Conservation (phyloP, 2,329 filamentous ascomycete genomes). For the Didymella exigua region DNA sequence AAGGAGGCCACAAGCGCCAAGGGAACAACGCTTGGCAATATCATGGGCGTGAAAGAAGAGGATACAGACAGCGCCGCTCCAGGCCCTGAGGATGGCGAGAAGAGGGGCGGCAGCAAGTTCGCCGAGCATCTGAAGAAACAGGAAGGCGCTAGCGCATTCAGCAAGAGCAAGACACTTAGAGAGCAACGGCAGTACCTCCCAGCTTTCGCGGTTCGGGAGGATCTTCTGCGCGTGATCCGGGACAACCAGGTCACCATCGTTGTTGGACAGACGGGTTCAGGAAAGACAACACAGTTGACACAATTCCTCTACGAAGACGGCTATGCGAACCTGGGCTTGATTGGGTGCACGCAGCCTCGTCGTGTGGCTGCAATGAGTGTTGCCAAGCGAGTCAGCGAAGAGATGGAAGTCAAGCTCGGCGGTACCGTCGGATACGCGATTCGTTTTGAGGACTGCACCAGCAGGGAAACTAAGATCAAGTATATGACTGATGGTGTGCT, state of each 20-base stretch:
- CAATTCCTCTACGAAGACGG: conserved; percentile 97
- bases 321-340: conserved; percentile 84
- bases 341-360: conserved; percentile 94
- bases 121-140: conserved; percentile 87
- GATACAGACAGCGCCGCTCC: conserved; percentile 85
- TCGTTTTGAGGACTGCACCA: conserved; percentile 97
- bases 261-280: conserved; percentile 94
- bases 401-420: conserved; percentile 94
- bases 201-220: conserved; percentile 94
- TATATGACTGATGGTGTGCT: conserved; percentile 99
- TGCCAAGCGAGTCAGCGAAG: conserved; percentile 95
- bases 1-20: conserved; percentile 93
- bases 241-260: conserved; percentile 98
- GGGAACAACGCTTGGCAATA: conserved; percentile 88
- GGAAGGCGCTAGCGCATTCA: conserved; percentile 85
- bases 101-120: conserved; percentile 76
- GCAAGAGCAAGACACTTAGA: conserved; percentile 83
- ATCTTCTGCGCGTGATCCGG: conserved; percentile 85
- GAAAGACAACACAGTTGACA: conserved; percentile 96
- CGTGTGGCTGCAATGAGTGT: conserved; percentile 99
- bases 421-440: conserved; percentile 94
- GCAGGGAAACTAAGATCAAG: conserved; percentile 93
- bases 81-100: conserved; percentile 72
- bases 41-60: conserved; percentile 95
- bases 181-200: conserved; percentile 94